Conservation (phyloP, 202 grass and related monocot species). For the Setaria italica region DNA sequence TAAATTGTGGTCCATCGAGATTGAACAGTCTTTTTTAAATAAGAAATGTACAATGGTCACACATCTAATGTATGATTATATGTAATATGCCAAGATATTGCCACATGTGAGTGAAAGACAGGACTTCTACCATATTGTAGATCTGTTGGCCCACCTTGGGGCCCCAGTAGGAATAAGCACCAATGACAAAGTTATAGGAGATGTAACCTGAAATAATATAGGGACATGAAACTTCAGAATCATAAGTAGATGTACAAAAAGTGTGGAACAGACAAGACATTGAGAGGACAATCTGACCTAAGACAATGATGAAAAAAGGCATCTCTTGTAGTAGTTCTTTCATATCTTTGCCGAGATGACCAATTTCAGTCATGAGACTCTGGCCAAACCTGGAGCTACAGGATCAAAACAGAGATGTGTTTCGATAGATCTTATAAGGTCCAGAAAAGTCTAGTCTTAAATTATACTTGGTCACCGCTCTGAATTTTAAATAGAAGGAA, state of each 20-base stretch:
- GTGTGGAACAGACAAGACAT: not conserved
- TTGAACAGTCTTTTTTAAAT: not conserved
- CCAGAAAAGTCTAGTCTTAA: not conserved
- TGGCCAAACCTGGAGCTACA: slow-evolving; percentile 62
- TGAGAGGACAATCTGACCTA: slow-evolving; percentile 57
- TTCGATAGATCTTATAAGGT: slow-evolving; percentile 11
- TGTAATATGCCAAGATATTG: not conserved
- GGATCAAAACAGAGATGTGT: slow-evolving; percentile 31
- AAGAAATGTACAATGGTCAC: slow-evolving; percentile 27
- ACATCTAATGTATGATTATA: slow-evolving; percentile 10
- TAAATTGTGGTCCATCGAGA: not conserved
- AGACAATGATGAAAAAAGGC: slow-evolving; percentile 80
- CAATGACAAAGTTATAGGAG: slow-evolving; percentile 95
- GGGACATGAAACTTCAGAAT: slow-evolving; percentile 3
- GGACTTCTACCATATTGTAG: slow-evolving; percentile 88
- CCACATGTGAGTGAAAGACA: not conserved
- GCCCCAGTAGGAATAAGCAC: slow-evolving; percentile 99
- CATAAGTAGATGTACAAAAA: slow-evolving; percentile 19
- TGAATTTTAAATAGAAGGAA: slow-evolving; percentile 18
- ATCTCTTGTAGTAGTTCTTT: slow-evolving; percentile 82
- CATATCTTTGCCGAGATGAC: slow-evolving; percentile 75
- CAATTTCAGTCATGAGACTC: slow-evolving; percentile 62
- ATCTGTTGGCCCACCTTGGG: slow-evolving; percentile 93
- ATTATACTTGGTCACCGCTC: not conserved
- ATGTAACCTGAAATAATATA: slow-evolving; percentile 77